phyloP scores from a whole-genome alignment of 768 basidiomycete species.

The Leucosporidium scottii region DNA sequence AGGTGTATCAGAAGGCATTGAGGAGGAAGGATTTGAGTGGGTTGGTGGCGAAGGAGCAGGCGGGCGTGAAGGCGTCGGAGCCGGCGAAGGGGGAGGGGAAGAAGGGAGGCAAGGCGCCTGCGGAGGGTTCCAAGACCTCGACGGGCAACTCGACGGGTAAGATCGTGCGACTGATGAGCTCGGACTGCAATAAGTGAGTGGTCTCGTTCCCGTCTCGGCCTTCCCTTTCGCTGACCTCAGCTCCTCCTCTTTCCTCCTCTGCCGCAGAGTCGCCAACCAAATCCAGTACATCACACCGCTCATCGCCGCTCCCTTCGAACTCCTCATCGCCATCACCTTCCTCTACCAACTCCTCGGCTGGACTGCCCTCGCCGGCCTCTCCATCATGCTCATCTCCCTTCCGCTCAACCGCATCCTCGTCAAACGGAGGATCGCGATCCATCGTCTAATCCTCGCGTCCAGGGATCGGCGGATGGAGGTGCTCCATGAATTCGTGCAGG shows the following conservation, averaged over 20 bases:
- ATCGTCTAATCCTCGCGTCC: constrained; percentile 38
- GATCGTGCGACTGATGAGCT: neutral
- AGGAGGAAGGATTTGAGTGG: constrained; percentile 20
- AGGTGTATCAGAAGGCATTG: constrained; percentile 32
- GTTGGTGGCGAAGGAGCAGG: constrained; percentile 1
- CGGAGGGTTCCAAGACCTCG: constrained; percentile 11
- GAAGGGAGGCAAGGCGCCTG: neutral
- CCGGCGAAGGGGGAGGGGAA: neutral
- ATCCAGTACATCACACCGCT: no score
- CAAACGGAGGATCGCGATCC: neutral
- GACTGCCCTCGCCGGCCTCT: constrained; percentile 21
- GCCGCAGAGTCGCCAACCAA: constrained; percentile 20
- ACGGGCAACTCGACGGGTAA: no score
- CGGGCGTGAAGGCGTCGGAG: no score
- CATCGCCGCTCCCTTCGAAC: neutral
- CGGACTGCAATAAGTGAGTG: neutral
- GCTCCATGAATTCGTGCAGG: constrained; percentile 42
- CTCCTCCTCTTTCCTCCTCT: neutral
- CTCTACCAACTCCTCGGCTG: constrained; percentile 23
- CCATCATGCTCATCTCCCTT: constrained; percentile 4
- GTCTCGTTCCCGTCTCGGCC: no score
- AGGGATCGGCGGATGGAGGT: constrained; percentile 42
- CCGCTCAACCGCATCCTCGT: neutral
- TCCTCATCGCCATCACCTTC: neutral
- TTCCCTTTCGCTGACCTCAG: neutral